Base-by-base conservation (phyloP, 1,284 basidiomycete genomes). In the Omphalotus olearius region DNA sequence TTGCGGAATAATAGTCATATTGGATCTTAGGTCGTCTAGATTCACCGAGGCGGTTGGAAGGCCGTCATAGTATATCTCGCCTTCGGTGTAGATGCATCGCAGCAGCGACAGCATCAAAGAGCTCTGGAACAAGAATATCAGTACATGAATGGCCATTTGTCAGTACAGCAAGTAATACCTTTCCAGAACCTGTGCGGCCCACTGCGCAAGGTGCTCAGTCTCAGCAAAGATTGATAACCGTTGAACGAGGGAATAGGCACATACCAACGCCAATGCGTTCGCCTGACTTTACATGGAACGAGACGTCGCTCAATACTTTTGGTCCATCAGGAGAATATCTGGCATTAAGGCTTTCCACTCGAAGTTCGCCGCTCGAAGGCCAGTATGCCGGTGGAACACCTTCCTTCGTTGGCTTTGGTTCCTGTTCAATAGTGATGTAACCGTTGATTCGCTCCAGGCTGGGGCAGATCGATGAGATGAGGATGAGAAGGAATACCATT, bases 131-230 rank as follows among this genome's bases (percentile, higher is more conserved):
- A 60, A 41, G 53, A 43, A 38, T 14, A 28, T 46, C 10, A 39
- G 39, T 37, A 41, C 30, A 16, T 25, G n/a, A 45, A 4, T n/a
- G 9, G 16, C 6, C 2, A 18, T n/a, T n/a, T 4, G 26, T 13
- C 30, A 28, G 13, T 6, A 38, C 30, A 18, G 7, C 2, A 10
- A 18, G 7, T 1, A 10, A 20, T 45, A 70, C 71, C 66, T 85
- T 85, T 41, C 82, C 82, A 55, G 75, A 78, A 6, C 83, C 83
- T 0, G 82, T 85, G 28, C 82, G 70, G 3, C 83, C 82, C n/a
- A 79, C 76, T 72, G 11, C 45, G 39, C 47, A 10, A 16, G 49
- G 45, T 30, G 2, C 13, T 45, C 13, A 30, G 17, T 28, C 9
- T 16, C 23, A 40, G n/a, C 13, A n/a, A 11, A 13, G 26, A 17